Conservation (phyloP, 2,329 filamentous ascomycete species). For the Talaromyces sp. region DNA sequence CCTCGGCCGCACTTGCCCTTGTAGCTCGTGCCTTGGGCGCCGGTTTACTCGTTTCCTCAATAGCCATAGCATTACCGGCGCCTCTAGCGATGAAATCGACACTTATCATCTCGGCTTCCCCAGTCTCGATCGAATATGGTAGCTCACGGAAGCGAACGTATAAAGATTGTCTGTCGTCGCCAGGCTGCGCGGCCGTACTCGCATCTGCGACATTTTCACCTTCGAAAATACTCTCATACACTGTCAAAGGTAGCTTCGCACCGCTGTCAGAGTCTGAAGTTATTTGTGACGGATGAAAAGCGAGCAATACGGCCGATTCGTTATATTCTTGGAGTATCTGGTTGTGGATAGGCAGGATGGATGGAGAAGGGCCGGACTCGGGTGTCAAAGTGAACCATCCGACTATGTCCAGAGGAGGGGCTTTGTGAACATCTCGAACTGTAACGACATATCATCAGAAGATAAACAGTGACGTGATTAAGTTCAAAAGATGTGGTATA, state of each 20-base stretch:
- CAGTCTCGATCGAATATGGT: constrained; percentile 84
- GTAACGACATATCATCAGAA: constrained; percentile 3
- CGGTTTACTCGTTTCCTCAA: constrained; percentile 30
- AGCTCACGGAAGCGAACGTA: constrained; percentile 76
- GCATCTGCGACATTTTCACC: constrained; percentile 58
- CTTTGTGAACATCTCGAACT: constrained; percentile 89
- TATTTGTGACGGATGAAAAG: constrained; percentile 70
- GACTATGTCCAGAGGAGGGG: constrained; percentile 76
- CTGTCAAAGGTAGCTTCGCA: constrained; percentile 79
- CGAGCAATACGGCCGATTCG: constrained; percentile 80
- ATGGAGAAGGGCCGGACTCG: constrained; percentile 63
- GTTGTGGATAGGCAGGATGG: constrained; percentile 69
- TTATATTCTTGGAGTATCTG: constrained; percentile 72
- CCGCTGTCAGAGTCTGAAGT: constrained; percentile 55
- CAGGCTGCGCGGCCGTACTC: constrained; percentile 66
- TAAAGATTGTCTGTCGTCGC: constrained; percentile 57
- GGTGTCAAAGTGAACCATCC: constrained; percentile 86
- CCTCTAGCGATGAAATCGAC: constrained; percentile 89
- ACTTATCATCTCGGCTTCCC: constrained; percentile 95
- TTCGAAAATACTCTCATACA: constrained; percentile 83
- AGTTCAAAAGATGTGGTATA: not conserved
- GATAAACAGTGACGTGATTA: not conserved
- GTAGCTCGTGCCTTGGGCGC: constrained; percentile 27
- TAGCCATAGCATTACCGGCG: constrained; percentile 71
- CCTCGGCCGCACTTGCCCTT: constrained; percentile 37